Evolutionary conservation across 257 asterid genomes (phyloP).

Genomic region (Oldenlandia corymbosa): DNA sequence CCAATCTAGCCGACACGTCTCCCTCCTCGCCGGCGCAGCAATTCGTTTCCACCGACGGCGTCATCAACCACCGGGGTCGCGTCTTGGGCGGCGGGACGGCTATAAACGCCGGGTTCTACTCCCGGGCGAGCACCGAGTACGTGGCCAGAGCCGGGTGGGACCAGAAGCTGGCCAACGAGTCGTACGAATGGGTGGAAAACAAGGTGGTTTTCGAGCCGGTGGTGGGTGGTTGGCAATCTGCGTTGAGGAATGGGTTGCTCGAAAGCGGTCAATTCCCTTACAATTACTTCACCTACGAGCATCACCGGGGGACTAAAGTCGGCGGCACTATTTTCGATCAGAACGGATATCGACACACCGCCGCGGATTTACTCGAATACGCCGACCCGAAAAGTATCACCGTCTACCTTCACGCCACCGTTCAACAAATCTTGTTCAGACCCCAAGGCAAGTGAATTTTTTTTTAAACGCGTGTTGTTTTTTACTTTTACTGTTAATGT

Average conservation of each 20-base stretch:
- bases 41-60: constrained; percentile 78
- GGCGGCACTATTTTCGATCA: constrained; percentile 70
- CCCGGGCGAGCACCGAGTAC: constrained; percentile 42
- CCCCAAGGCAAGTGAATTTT: constrained; percentile 27
- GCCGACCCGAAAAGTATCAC: constrained; percentile 41
- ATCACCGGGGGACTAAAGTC: constrained; percentile 59
- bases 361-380: constrained; percentile 74
- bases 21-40: constrained; percentile 54
- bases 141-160: constrained; percentile 51
- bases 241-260: constrained; percentile 56
- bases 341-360: constrained; percentile 58
- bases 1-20: constrained; percentile 40
- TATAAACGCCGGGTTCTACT: constrained; percentile 75
- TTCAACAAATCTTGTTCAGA: constrained; percentile 41
- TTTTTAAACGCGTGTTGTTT: too few species aligned
- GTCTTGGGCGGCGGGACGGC: constrained; percentile 76
- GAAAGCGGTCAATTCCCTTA: constrained; percentile 55
- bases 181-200: constrained; percentile 74
- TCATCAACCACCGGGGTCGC: constrained; percentile 67
- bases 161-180: constrained; percentile 35
- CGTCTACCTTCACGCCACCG: constrained; percentile 54
- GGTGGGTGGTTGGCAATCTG: constrained; percentile 58
- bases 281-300: constrained; percentile 51
- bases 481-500: too few species aligned
- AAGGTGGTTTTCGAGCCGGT: constrained; percentile 58